Conservation (phyloP, 768 basidiomycete genomes). For the Trametes cinnabarina region DNA sequence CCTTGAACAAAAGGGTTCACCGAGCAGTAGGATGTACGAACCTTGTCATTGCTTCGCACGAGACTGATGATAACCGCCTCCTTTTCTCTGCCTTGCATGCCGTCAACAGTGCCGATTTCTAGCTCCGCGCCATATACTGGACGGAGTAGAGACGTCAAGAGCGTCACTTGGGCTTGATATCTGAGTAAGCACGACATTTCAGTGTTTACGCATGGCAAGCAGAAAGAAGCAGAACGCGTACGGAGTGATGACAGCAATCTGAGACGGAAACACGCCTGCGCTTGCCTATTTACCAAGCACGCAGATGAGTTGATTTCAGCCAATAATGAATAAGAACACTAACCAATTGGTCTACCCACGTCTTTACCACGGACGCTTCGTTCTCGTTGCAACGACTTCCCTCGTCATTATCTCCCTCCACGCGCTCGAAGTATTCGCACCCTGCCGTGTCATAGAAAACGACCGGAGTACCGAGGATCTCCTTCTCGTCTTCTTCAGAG, state of each 20-base stretch:
- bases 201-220: no score
- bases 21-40: slow-evolving; percentile 26
- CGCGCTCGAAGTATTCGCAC: slow-evolving; percentile 87
- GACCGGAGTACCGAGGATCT: slow-evolving; percentile 71
- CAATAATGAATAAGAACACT: no score
- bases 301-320: no score
- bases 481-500: slow-evolving; percentile 67
- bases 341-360: slow-evolving; percentile 81
- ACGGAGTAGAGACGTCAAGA: slow-evolving; percentile 75
- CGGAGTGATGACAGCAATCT: slow-evolving; percentile 90
- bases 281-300: slow-evolving; percentile 41
- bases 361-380: slow-evolving; percentile 81
- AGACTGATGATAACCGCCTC: slow-evolving; percentile 91
- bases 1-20: neutral
- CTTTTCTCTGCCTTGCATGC: slow-evolving; percentile 96
- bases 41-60: slow-evolving; percentile 88
- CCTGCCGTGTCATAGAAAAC: slow-evolving; percentile 95
- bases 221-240: slow-evolving; percentile 38
- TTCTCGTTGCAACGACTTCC: slow-evolving; percentile 94
- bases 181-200: slow-evolving; percentile 38
- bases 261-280: slow-evolving; percentile 58
- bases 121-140: slow-evolving; percentile 64
- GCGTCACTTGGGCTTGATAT: slow-evolving; percentile 92
- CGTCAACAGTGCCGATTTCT: slow-evolving; percentile 94
- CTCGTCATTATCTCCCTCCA: slow-evolving; percentile 78